phyloP scores from a whole-genome alignment of 495 filamentous ascomycete species.

The Penicillium samsonianum region DNA sequence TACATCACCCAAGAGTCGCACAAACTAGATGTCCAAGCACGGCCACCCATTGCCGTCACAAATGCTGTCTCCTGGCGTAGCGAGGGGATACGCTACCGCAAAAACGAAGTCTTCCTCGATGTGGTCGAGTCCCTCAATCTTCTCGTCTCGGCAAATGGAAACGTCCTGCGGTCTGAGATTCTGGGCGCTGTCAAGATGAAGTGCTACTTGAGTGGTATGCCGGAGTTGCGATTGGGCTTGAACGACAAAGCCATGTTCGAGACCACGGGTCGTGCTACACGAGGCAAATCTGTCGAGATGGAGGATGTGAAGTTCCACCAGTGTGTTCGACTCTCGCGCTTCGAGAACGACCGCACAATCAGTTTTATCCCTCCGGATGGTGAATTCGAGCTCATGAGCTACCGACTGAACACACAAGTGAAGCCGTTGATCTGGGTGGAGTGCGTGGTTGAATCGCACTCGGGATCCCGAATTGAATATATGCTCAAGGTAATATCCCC shows the following conservation, averaged over 20 bases:
- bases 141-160: slow-evolving; percentile 90
- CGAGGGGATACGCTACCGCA: slow-evolving; percentile 97
- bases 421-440: slow-evolving; percentile 99
- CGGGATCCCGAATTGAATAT: slow-evolving; percentile 92
- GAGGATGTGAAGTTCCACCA: slow-evolving; percentile 99
- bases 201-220: slow-evolving; percentile 98
- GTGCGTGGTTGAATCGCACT: slow-evolving; percentile 94
- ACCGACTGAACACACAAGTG: slow-evolving; percentile 97
- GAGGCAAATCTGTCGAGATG: slow-evolving; percentile 99
- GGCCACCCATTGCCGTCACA: slow-evolving; percentile 99
- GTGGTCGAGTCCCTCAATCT: slow-evolving; percentile 97
- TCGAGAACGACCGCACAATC: slow-evolving; percentile 99
- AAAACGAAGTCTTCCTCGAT: slow-evolving; percentile 99
- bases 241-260: slow-evolving; percentile 99
- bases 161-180: slow-evolving; percentile 95
- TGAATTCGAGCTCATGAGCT: slow-evolving; percentile 99
- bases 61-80: slow-evolving; percentile 98
- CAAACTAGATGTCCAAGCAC: slow-evolving; percentile 95
- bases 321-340: slow-evolving; percentile 91
- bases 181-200: slow-evolving; percentile 99
- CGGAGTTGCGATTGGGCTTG: slow-evolving; percentile 87
- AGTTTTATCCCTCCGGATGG: slow-evolving; percentile 98
- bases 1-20: slow-evolving; percentile 99
- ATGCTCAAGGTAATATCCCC: slow-evolving; percentile 76
- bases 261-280: slow-evolving; percentile 88